Evolutionary conservation across 305 asterid genomes (phyloP), one percentile per base, ranked within the genome.

Genomic region (Striga hermonthica): DNA sequence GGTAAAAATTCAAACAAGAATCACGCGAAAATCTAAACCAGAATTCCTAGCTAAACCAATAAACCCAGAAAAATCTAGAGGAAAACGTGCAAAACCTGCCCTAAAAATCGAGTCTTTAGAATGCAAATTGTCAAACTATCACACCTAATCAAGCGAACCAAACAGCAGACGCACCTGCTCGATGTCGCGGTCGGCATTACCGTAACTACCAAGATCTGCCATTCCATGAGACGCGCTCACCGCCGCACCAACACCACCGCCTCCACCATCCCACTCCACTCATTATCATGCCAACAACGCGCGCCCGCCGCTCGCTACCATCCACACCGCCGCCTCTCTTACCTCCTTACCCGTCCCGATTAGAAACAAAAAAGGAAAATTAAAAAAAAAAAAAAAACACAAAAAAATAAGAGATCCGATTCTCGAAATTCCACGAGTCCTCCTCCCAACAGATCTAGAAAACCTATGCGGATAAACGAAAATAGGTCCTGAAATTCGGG

Each of bases 121-220:
- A 22, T 22, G 31, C 31, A 22, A 22, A 22, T 22, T 22, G 31
- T 22, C 31, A 22, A 22, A 39, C 31, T 52, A 9, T 34, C 10
- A 45, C 50, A 56, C 39, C 43, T 11, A 9, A 37, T 50, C 7
- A 62, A 36, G 64, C 50, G 65, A 50, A 75, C 57, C 75, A 63
- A 66, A 73, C 31, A 37, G 72, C 64, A 72, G 56, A 36, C 13
- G 13, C 66, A 90, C 97, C 97, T 87, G 97, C 78, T 90, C 94
- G 70, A 81, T 82, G 79, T 87, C 96, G 74, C 94, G 97, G 74
- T 82, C 79, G 60, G 90, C 83, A 84, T 90, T 81, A 74, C 86
- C 85, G 84, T 80, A 82, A 80, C 91, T 89, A 87, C 76, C 86
- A 86, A 88, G 95, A 93, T 86, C 97, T 86, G 95, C 97, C 98